phyloP scores from a whole-genome alignment of 2,329 filamentous ascomycete genomes.

The Diaporthe sp. region DNA sequence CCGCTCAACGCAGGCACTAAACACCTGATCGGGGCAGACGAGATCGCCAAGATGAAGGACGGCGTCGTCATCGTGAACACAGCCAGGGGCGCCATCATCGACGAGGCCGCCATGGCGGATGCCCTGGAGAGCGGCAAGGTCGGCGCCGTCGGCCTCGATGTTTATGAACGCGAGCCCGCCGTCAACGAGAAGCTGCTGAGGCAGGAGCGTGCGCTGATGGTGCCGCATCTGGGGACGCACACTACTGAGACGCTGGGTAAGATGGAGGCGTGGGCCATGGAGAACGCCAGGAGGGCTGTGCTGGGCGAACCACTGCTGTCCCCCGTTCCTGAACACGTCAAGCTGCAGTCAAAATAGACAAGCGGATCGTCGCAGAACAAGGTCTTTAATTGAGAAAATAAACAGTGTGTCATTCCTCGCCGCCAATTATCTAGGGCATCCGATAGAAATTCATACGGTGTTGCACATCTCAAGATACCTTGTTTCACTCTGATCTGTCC shows the following conservation, averaged over 20 bases:
- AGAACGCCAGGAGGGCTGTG: conserved; percentile 19
- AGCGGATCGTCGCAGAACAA: background rate
- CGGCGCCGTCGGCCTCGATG: conserved; percentile 61
- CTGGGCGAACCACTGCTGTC: conserved; percentile 15
- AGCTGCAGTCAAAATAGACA: background rate
- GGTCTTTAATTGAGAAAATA: too few species aligned
- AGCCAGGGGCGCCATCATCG: conserved; percentile 61
- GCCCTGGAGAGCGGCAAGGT: conserved; percentile 62
- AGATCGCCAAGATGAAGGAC: conserved; percentile 61
- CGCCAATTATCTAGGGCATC: background rate
- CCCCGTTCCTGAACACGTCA: conserved; percentile 16
- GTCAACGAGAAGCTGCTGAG: conserved; percentile 23
- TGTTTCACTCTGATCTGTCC: background rate
- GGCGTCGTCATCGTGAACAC: conserved; percentile 64
- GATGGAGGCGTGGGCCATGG: conserved; percentile 32
- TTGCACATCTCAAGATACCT: too few species aligned
- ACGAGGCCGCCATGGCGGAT: conserved; percentile 60
- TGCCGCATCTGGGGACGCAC: conserved; percentile 32
- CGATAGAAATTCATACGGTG: background rate
- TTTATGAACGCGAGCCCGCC: conserved; percentile 58
- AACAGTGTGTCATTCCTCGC: background rate
- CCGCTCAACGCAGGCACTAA: conserved; percentile 57
- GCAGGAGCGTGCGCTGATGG: conserved; percentile 25
- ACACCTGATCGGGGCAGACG: conserved; percentile 52
- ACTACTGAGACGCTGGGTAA: conserved; percentile 25